These are phyloP conservation scores for sunflower (Helianthus annuus) DNA, from an alignment of 129 eudicot genomes.

Conservation along the genomic window DNA sequence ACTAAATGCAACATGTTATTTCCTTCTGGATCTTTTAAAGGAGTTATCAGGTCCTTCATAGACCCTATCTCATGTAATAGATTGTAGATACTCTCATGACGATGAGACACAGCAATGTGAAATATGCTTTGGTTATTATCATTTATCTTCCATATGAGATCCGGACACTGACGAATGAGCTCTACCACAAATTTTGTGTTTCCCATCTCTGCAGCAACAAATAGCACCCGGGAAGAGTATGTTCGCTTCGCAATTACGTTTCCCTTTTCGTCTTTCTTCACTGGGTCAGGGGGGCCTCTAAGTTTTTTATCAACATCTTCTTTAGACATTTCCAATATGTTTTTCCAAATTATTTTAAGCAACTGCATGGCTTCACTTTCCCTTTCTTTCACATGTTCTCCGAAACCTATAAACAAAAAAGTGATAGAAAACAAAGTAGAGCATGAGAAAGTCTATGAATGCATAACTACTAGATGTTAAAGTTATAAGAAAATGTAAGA, in stretches of 20 bases:
- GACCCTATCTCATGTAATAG: conserved; percentile 6
- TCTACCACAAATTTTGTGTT: background rate
- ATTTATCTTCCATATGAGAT: background rate
- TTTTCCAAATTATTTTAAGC: conserved; percentile 5
- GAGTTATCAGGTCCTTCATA: background rate
- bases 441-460: background rate
- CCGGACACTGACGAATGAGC: background rate
- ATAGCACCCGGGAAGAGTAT: background rate
- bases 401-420: background rate
- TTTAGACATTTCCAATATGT: background rate
- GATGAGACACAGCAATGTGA: background rate
- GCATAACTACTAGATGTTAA: background rate
- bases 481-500: background rate
- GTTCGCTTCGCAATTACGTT: background rate
- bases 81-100: conserved; percentile 2
- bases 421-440: background rate
- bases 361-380: conserved; percentile 8
- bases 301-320: background rate
- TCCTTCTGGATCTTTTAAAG: background rate
- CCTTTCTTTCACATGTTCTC: background rate
- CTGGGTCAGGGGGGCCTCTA: background rate
- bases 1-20: background rate
- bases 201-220: background rate
- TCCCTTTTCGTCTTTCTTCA: background rate
- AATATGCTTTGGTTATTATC: conserved; percentile 2